Evolutionary conservation across 441 rosid genomes (phyloP).

Genomic region (California macrophylla): DNA sequence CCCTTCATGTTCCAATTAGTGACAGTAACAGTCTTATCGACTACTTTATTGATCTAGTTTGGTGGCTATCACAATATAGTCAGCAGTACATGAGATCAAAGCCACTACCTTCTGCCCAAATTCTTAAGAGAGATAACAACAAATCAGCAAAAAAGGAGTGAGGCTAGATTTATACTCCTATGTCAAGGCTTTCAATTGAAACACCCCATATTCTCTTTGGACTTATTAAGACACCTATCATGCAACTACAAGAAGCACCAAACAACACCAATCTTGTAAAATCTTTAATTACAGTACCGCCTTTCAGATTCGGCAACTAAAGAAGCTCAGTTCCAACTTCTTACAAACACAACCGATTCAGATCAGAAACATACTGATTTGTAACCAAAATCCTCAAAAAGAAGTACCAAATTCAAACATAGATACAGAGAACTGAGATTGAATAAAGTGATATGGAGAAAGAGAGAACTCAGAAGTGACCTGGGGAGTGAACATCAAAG

Average conservation of each 20-base stretch:
- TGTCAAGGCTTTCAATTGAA: not conserved
- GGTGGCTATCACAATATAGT: not conserved
- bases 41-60: not conserved
- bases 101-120: not conserved
- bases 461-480: constrained; percentile 24
- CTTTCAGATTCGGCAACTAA: not conserved
- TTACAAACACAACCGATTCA: not conserved
- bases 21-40: not conserved
- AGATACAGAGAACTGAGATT: not conserved
- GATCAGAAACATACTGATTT: not conserved
- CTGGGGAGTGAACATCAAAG: constrained; percentile 95
- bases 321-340: not conserved
- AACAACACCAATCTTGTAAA: not conserved
- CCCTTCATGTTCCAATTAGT: not conserved
- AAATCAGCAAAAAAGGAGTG: not conserved
- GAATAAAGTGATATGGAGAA: not conserved
- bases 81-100: not conserved
- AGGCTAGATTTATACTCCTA: not conserved
- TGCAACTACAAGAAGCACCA: not conserved
- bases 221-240: constrained; percentile 2
- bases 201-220: not conserved
- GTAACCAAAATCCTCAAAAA: not conserved
- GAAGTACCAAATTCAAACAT: not conserved
- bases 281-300: not conserved
- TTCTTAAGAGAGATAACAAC: not conserved